Percentiles rank a stretch among this genome's conserved stretches.
These are phyloP conservation scores for Triticum urartu DNA, from an alignment of 176 grass and related monocot genomes.

Conservation along the genomic window DNA sequence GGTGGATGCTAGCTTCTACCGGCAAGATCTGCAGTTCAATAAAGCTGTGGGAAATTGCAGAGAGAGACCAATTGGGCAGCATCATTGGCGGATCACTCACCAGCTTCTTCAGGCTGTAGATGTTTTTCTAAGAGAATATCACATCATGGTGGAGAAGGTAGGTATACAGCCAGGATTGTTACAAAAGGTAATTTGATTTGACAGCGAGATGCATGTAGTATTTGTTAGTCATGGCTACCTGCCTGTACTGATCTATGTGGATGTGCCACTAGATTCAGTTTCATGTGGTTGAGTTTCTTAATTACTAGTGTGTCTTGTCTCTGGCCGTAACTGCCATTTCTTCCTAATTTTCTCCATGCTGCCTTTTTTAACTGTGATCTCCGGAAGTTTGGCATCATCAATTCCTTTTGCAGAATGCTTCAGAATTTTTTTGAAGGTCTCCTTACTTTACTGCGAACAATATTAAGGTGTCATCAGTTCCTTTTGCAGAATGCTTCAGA, in stretches of 20 bases:
- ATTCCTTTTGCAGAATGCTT: neutral
- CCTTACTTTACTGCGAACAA: neutral
- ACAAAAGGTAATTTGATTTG: neutral
- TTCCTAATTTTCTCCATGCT: neutral
- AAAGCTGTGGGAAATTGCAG: slow-evolving; percentile 95
- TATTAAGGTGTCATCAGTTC: neutral
- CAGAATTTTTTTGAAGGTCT: neutral
- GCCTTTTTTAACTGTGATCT: neutral
- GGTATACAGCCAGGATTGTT: neutral
- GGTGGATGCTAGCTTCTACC: slow-evolving; percentile 19
- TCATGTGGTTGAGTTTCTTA: neutral
- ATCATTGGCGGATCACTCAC: neutral
- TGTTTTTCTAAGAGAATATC: neutral
- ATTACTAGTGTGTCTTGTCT: neutral
- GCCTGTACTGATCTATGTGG: neutral
- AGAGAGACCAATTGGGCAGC: slow-evolving; percentile 46
- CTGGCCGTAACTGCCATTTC: neutral
- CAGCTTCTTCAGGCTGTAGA: neutral
- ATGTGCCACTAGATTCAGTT: neutral
- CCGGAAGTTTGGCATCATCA: neutral
- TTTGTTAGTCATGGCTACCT: neutral
- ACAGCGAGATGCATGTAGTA: neutral
- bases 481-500: neutral
- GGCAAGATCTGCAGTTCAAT: slow-evolving; percentile 65
- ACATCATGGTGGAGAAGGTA: neutral